A percentile compares a stretch with the other conserved stretches of the same genome.
Evolutionary conservation across 305 asterid species (phyloP).

Genomic region (Solanum aculeatissimum): DNA sequence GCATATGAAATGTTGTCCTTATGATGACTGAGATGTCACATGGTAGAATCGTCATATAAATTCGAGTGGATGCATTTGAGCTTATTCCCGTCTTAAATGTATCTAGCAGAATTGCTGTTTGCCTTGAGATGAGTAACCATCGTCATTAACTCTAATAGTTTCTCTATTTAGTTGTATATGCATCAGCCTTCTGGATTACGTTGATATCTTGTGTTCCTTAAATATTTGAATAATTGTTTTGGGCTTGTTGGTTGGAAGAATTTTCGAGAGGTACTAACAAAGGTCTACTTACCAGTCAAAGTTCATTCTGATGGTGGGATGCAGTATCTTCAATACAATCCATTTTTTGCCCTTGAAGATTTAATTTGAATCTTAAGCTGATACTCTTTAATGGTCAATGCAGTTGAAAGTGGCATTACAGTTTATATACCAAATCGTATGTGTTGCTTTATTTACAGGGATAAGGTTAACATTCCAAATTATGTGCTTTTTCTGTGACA

Average conservation of each 20-base stretch:
- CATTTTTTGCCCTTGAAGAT: not conserved
- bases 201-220: not conserved
- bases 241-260: not conserved
- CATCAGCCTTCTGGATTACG: not conserved
- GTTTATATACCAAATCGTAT: not conserved
- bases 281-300: not conserved
- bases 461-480: not conserved
- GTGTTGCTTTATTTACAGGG: not conserved
- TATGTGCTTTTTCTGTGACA: conserved; percentile 16
- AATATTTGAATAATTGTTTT: not conserved
- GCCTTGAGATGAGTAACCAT: not conserved
- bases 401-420: not conserved
- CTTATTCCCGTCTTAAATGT: not conserved
- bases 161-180: not conserved
- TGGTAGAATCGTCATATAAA: not conserved
- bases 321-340: not conserved
- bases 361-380: not conserved
- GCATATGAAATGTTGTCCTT: not conserved
- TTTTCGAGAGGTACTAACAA: not conserved
- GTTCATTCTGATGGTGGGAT: not conserved
- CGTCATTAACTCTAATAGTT: not conserved
- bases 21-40: not conserved
- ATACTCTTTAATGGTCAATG: not conserved
- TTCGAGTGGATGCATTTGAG: not conserved
- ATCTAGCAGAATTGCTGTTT: not conserved